Base-by-base conservation (phyloP, 129 eudicot species). In the Saussurea involucrata region DNA sequence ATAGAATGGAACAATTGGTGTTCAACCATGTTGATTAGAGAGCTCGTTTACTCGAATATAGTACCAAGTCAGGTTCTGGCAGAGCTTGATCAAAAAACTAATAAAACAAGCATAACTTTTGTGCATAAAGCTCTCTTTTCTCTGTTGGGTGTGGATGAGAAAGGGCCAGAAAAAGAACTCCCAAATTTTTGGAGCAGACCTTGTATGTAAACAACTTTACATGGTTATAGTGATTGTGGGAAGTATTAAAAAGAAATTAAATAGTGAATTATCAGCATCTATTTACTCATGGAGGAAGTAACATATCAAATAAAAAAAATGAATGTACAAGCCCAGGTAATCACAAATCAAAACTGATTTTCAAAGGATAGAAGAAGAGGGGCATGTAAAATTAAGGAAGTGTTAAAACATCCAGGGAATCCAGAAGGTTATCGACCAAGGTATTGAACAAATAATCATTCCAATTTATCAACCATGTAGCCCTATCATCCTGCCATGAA, bases 351-450 rank as follows among this genome's bases (percentile, higher is more conserved):
- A 1, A 60, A 31, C 8, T 76, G 12, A n/a, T 33, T 8, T 65
- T 64, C 18, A 61, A 68, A 71, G 22, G 8, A 74, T 15, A 74
- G 8, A 69, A 58, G 46, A 20, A 58, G 44, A 60, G 40, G 42
- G 21, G 15, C 46, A 67, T 57, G 68, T 57, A 70, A 13, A 68
- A 27, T 29, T 27, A 68, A 17, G 64, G 65, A 67, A 66, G 67
- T 8, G 15, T 3, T 58, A 68, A 53, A 81, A 91, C 98, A 94
- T 95, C 96, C 33, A 95, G 76, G 22, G 97, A 88, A 88, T 95
- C 98, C 72, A 95, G 77, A 27, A 95, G 81, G 84, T 95, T 95
- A 60, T 95, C 98, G 61, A 94, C 98, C 28, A 95, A 97, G 5
- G 93, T 75, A 83, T 89, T 91, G 79, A 89, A 86, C 80, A 95